phyloP scores from a whole-genome alignment of 139 green algal genomes.

The Diplosphaera chodatii region DNA sequence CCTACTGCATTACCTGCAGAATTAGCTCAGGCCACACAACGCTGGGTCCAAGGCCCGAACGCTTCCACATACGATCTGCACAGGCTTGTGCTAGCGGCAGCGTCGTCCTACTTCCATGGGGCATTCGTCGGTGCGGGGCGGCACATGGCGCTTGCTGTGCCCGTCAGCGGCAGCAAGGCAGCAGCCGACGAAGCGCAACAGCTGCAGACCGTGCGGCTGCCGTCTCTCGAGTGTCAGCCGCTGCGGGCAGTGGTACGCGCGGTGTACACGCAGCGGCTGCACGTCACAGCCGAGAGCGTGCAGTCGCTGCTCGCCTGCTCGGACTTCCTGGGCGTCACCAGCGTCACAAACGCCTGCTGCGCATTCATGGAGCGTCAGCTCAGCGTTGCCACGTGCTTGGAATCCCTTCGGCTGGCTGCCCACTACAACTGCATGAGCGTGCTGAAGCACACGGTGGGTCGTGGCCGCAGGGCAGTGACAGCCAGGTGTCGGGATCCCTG shows the following conservation, averaged over 20 bases:
- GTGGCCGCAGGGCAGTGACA: neutral
- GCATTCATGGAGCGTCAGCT: neutral
- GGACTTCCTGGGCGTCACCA: conserved; percentile 2
- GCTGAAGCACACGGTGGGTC: neutral
- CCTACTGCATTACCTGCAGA: too few species aligned
- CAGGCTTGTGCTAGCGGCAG: conserved; percentile 29
- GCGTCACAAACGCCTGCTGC: conserved; percentile 1
- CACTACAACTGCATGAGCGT: neutral
- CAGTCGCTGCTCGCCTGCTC: neutral
- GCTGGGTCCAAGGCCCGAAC: too few species aligned
- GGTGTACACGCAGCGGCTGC: conserved; percentile 4
- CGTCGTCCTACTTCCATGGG: conserved; percentile 33
- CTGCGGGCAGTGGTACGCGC: neutral
- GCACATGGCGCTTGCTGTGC: conserved; percentile 1
- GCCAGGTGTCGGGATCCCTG: too few species aligned
- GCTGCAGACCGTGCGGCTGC: neutral
- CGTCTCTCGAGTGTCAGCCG: neutral
- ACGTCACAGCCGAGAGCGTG: conserved; percentile 6
- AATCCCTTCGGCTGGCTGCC: neutral
- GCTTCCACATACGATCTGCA: too few species aligned
- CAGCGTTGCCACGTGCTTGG: neutral
- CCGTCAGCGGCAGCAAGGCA: neutral
- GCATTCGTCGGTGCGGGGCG: conserved; percentile 27
- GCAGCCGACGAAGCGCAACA: neutral
- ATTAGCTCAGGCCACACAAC: too few species aligned